A percentile compares a stretch with the other conserved stretches of the same genome.
phyloP scores from a whole-genome alignment of 345 rosid genomes.

The Eutrema japonicum region DNA sequence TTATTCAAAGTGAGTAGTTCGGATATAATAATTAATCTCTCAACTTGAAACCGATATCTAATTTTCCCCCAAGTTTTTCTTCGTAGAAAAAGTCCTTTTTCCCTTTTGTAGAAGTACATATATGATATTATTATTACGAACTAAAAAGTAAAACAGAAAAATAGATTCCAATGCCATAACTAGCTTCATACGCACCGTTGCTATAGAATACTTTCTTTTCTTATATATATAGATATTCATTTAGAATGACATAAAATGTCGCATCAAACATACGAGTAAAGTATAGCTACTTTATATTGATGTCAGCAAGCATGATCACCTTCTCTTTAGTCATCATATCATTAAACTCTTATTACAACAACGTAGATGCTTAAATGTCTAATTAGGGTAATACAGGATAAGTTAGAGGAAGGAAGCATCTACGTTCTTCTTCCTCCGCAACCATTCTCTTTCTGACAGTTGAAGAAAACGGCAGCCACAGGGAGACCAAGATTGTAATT shows the following conservation, averaged over 20 bases:
- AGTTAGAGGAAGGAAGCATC: neutral
- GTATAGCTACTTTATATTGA: too few species aligned
- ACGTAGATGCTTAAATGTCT: neutral
- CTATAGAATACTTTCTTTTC: neutral
- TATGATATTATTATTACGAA: neutral
- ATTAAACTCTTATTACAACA: slow-evolving; percentile 23
- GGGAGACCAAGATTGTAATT: slow-evolving; percentile 82
- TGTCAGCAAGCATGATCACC: too few species aligned
- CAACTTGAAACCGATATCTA: neutral
- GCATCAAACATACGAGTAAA: slow-evolving; percentile 20
- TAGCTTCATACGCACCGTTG: neutral
- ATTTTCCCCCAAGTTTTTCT: neutral
- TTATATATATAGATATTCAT: neutral
- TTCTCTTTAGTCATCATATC: neutral
- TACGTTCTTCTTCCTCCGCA: slow-evolving; percentile 61
- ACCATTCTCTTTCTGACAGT: slow-evolving; percentile 82
- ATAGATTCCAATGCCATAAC: neutral
- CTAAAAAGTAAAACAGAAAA: neutral
- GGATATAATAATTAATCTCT: neutral
- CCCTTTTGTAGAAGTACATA: neutral
- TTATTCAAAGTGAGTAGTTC: neutral
- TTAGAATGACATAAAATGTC: slow-evolving; percentile 4
- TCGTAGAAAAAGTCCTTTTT: neutral
- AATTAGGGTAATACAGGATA: too few species aligned
- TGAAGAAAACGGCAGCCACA: slow-evolving; percentile 72